Evolutionary conservation across 2,329 filamentous ascomycete genomes (phyloP).

Genomic region (Proliferodiscus dingleyae): DNA sequence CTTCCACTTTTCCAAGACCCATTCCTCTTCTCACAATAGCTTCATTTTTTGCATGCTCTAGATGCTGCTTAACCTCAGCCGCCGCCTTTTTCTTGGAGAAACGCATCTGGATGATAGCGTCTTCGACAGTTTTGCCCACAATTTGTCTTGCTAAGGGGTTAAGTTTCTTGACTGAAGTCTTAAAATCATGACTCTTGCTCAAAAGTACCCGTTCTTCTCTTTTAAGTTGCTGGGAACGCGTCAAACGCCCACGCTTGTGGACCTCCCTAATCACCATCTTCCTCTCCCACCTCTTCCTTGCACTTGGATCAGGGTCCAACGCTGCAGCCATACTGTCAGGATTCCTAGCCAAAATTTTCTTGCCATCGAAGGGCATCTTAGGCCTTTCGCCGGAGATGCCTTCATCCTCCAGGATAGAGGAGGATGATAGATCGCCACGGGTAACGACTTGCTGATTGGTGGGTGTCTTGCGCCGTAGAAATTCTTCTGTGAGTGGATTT

Average conservation of each 20-base stretch:
- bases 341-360: conserved; percentile 34
- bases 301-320: conserved; percentile 70
- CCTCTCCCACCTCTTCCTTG: conserved; percentile 71
- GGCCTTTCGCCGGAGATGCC: conserved; percentile 22
- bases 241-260: conserved; percentile 60
- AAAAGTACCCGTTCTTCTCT: conserved; percentile 53
- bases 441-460: conserved; percentile 34
- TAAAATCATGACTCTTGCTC: conserved; percentile 65
- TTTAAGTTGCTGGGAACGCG: conserved; percentile 61
- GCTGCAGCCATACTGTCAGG: conserved; percentile 53
- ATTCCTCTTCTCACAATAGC: conserved; percentile 79
- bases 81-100: conserved; percentile 94
- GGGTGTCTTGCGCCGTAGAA: conserved; percentile 34
- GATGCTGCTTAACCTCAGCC: conserved; percentile 69
- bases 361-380: not conserved
- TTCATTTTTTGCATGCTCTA: conserved; percentile 75
- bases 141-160: conserved; percentile 83
- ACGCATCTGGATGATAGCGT: conserved; percentile 90
- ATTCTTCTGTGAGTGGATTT: conserved; percentile 60
- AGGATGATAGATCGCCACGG: conserved; percentile 41
- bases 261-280: conserved; percentile 79
- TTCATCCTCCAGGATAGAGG: conserved; percentile 49
- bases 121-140: conserved; percentile 85
- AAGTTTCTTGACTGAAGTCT: conserved; percentile 90
- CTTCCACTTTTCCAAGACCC: conserved; percentile 54